These are phyloP conservation scores for Phytophthora pisi DNA, from an alignment of 352 stramenopile species.

Conservation along the genomic window DNA sequence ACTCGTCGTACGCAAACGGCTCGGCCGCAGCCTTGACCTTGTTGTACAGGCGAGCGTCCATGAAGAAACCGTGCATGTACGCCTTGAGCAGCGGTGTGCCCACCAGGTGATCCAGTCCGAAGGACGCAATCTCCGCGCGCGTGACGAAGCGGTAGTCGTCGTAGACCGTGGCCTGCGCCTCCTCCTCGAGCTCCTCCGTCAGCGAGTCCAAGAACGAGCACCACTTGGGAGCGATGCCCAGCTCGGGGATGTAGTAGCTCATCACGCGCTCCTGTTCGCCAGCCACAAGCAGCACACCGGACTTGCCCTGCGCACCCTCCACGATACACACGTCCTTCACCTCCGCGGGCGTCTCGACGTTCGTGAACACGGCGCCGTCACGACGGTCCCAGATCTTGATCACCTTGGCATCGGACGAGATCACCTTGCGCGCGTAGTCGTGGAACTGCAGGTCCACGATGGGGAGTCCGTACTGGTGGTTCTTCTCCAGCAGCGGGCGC, in stretches of 20 bases:
- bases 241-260: conserved; percentile 98
- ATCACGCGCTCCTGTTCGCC: conserved; percentile 97
- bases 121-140: conserved; percentile 92
- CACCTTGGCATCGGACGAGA: conserved; percentile 97
- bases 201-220: conserved; percentile 99
- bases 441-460: conserved; percentile 96
- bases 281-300: conserved; percentile 96
- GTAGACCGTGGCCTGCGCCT: conserved; percentile 94
- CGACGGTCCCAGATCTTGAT: conserved; percentile 98
- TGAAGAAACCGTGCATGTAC: conserved; percentile 99
- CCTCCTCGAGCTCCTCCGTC: conserved; percentile 99
- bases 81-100: conserved; percentile 96
- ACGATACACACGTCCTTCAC: conserved; percentile 97
- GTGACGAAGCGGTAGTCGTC: conserved; percentile 99
- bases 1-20: conserved; percentile 98
- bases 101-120: conserved; percentile 98
- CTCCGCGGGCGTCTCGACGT: conserved; percentile 96
- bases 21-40: conserved; percentile 96
- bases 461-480: conserved; percentile 97
- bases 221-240: conserved; percentile 98
- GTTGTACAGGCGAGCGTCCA: conserved; percentile 98
- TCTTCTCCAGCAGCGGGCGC: conserved; percentile 94
- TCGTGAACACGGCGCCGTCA: conserved; percentile 93
- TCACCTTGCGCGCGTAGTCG: conserved; percentile 87
- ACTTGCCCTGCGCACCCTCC: conserved; percentile 89